Evolutionary conservation across 192 early-diverging fungal species (phyloP).

Genomic region (Helicostylum pulchrum): DNA sequence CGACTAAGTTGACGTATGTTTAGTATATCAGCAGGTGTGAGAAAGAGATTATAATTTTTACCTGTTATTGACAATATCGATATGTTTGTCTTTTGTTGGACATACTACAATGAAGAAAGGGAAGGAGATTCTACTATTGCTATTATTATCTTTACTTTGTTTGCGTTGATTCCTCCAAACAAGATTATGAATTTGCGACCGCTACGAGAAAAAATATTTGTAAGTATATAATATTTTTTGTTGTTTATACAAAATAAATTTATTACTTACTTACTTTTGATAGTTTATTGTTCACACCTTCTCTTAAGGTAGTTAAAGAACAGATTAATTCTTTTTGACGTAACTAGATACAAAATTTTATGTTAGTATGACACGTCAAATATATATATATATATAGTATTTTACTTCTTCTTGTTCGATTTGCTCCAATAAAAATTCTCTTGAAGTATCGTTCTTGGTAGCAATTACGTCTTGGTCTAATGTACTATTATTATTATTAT

Average conservation of each 20-base stretch:
- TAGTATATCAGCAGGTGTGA: not conserved
- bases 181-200: conserved; percentile 15
- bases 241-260: not conserved
- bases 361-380: not conserved
- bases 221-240: not conserved
- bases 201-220: not conserved
- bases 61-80: conserved; percentile 5
- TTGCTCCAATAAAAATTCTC: conserved; percentile 7
- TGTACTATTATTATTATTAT: not conserved
- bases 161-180: conserved; percentile 8
- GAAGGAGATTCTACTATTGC: not conserved
- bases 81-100: not conserved
- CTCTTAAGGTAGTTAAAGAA: not conserved
- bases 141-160: not conserved
- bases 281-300: conserved; percentile 4
- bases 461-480: not conserved
- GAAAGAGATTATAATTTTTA: not conserved
- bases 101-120: conserved; percentile 13
- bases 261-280: conserved; percentile 5
- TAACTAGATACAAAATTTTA: not conserved
- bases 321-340: conserved; percentile 5
- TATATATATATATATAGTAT: no score
- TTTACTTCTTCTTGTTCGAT: conserved; percentile 27
- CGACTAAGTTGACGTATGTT: not conserved
- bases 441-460: not conserved